A percentile compares a stretch with the other conserved stretches of the same genome.
phyloP scores from a whole-genome alignment of 768 basidiomycete genomes.

The Macrolepiota dolichaula region DNA sequence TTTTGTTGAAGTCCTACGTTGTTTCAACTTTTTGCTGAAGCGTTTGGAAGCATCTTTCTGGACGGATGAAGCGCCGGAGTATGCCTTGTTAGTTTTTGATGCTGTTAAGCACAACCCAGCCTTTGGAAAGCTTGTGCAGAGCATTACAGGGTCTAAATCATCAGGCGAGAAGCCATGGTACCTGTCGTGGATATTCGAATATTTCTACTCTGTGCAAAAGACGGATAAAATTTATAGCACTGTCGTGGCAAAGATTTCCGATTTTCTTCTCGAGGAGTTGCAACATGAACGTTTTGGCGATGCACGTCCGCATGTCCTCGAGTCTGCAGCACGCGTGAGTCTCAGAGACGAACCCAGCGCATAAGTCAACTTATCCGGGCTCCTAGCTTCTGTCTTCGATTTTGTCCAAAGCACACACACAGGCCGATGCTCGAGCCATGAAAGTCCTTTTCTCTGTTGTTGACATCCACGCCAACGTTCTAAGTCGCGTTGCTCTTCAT shows the following conservation, averaged over 20 bases:
- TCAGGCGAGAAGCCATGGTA: slow-evolving; percentile 40
- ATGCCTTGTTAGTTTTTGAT: slow-evolving; percentile 77
- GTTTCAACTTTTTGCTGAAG: slow-evolving; percentile 57
- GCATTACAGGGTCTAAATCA: slow-evolving; percentile 16
- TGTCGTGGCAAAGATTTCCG: slow-evolving; percentile 67
- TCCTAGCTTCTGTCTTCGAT: slow-evolving; percentile 30
- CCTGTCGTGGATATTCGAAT: slow-evolving; percentile 64
- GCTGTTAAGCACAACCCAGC: slow-evolving; percentile 76
- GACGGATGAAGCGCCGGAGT: slow-evolving; percentile 67
- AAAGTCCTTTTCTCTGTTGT: slow-evolving; percentile 27
- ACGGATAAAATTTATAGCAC: slow-evolving; percentile 46
- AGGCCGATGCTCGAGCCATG: slow-evolving; percentile 18
- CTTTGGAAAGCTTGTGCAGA: slow-evolving; percentile 44
- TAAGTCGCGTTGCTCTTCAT: slow-evolving; percentile 36
- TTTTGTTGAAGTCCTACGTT: slow-evolving; percentile 55
- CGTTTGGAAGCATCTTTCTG: slow-evolving; percentile 59
- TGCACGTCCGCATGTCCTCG: slow-evolving; percentile 57
- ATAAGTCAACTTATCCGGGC: slow-evolving; percentile 1
- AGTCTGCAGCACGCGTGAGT: slow-evolving; percentile 62
- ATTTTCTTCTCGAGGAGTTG: slow-evolving; percentile 76
- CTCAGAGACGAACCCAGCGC: background rate
- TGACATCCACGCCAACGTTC: slow-evolving; percentile 35
- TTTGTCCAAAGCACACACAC: slow-evolving; percentile 19
- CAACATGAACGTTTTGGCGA: slow-evolving; percentile 73
- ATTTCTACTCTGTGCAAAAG: slow-evolving; percentile 53